Evolutionary conservation across 2,329 filamentous ascomycete species (phyloP), one percentile per base, ranked within the genome.

Genomic region (Nothopassalora personata): DNA sequence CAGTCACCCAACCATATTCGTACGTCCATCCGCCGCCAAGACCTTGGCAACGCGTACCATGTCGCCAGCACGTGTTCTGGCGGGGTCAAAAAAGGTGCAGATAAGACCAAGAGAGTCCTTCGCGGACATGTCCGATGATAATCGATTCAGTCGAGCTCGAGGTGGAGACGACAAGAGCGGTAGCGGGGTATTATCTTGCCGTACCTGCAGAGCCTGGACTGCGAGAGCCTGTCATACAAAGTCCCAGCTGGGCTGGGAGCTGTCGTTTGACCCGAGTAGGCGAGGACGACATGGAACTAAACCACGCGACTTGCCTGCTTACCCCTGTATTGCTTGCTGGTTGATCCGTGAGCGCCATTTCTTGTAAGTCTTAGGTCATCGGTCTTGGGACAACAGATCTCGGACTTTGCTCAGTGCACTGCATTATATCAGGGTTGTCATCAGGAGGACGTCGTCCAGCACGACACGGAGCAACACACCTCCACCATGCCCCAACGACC

Each of bases 401-500:
- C n/a, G 39, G 13, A 43, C 15, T 5, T n/a, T 15, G 4, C n/a
- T 15, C 39, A n/a, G 39, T 43, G 39, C n/a, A 43, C n/a, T n/a
- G 13, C 39, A 43, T n/a, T 8, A 2, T 15, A 43, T 19, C 39
- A 34, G 9, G 39, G 8, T 18, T 8, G 39, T 18, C n/a, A 43
- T 8, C 39, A 43, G 15, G 15, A 36, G 31, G 11, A 19, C 2
- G 2, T n/a, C 3, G 15, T 36, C 8, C 31, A 53, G 2, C 50
- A 18, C 10, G 10, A 49, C 23, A 10, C 5, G 10, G 11, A 11
- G 13, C 30, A 36, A 36, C n/a, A 23, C 31, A 19, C 4, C 36
- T 1, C 54, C 57, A 60, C 34, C 30, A 68, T 69, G 67, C 65
- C 67, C 23, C 55, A 65, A 19, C 59, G 67, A 53, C 60, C 51